A percentile compares a stretch with the other conserved stretches of the same genome.
Evolutionary conservation across 78 protist species (phyloP).

Genomic region (Diacronema lutheri): DNA sequence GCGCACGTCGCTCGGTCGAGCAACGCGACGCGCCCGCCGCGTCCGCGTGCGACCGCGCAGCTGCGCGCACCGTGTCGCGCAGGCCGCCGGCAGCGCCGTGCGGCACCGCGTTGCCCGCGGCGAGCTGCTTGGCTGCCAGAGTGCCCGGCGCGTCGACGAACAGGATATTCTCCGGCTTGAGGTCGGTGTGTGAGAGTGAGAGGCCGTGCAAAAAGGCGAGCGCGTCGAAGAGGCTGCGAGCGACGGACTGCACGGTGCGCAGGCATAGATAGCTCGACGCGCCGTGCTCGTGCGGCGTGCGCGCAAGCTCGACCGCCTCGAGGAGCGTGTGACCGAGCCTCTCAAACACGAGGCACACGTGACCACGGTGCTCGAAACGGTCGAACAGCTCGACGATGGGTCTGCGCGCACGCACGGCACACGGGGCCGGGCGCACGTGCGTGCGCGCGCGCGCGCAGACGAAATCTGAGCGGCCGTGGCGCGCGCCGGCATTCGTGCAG

Average conservation of each 20-base stretch:
- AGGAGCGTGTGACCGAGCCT: not conserved
- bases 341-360: conserved; percentile 11
- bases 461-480: no score
- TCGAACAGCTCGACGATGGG: not conserved
- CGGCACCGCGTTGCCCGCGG: conserved; percentile 19
- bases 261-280: not conserved
- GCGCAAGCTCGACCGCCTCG: not conserved
- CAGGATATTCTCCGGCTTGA: conserved; percentile 49
- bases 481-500: no score
- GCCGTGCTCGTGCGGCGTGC: not conserved
- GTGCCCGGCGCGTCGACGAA: not conserved
- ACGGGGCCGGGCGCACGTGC: no score
- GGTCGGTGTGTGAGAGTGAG: conserved; percentile 45
- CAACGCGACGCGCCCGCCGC: no score
- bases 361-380: not conserved
- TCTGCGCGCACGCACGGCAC: no score
- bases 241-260: not conserved
- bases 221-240: not conserved
- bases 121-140: conserved; percentile 45
- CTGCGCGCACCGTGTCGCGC: not conserved
- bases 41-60: no score
- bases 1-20: no score
- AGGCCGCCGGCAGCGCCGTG: not conserved
- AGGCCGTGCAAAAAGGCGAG: not conserved
- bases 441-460: no score